A percentile compares a stretch with the other conserved stretches of the same genome.
These are phyloP conservation scores for Aspergillus amoenus DNA, from an alignment of 2,329 filamentous ascomycete species.

Conservation along the genomic window DNA sequence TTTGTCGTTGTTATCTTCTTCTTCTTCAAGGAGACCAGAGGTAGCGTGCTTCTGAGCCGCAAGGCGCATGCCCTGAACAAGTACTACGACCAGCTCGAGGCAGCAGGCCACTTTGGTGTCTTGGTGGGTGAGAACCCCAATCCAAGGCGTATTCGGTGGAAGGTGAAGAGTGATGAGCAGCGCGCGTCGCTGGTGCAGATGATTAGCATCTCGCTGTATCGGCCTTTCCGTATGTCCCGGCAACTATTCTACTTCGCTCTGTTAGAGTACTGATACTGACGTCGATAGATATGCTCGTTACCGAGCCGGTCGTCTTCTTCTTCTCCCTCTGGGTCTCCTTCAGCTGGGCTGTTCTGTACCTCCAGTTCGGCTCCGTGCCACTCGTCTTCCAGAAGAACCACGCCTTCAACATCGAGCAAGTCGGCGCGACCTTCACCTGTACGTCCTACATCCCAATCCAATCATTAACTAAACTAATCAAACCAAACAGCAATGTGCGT, in stretches of 20 bases:
- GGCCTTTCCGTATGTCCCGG: conserved; percentile 64
- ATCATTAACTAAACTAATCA: not conserved
- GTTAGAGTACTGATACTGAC: conserved; percentile 6
- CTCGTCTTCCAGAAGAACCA: conserved; percentile 71
- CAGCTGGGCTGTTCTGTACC: conserved; percentile 83
- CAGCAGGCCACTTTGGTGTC: conserved; percentile 59
- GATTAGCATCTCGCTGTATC: conserved; percentile 70
- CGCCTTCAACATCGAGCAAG: conserved; percentile 65
- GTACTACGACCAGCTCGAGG: conserved; percentile 76
- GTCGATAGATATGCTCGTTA: conserved; percentile 52
- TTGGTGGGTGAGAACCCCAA: conserved; percentile 41
- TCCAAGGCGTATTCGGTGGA: conserved; percentile 68
- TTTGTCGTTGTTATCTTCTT: conserved; percentile 65
- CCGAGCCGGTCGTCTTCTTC: conserved; percentile 64
- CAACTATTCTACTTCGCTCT: too few species aligned
- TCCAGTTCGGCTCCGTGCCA: conserved; percentile 78
- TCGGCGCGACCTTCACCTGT: conserved; percentile 68
- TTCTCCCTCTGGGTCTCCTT: conserved; percentile 91
- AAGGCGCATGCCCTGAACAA: conserved; percentile 73
- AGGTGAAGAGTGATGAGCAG: conserved; percentile 75
- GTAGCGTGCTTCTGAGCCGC: conserved; percentile 72
- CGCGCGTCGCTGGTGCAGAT: conserved; percentile 66
- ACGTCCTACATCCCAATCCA: conserved; percentile 7
- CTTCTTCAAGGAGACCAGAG: conserved; percentile 79
- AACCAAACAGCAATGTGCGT: conserved; percentile 61